Percentiles rank a stretch among this genome's conserved stretches.
phyloP scores from a whole-genome alignment of 108 stramenopile species.

The Phaeodactylum tricornutum region DNA sequence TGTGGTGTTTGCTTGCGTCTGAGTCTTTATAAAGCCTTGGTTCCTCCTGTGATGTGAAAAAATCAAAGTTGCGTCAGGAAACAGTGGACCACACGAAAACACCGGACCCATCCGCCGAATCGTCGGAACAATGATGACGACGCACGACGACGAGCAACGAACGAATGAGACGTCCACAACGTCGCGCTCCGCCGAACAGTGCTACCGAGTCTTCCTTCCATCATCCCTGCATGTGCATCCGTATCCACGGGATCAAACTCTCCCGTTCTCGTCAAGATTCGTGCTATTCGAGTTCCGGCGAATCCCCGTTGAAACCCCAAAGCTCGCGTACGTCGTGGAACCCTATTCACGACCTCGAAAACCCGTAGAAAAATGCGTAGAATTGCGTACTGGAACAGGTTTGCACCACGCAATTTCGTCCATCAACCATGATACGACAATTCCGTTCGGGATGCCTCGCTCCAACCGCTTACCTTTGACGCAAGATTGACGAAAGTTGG shows the following conservation, averaged over 20 bases:
- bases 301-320: too few relatives aligned
- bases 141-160: not conserved
- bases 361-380: not conserved
- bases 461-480: slow-evolving; percentile 5
- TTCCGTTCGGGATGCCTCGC: not conserved
- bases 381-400: not conserved
- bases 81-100: not conserved
- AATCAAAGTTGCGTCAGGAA: too few relatives aligned
- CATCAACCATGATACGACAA: not conserved
- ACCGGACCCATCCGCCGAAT: not conserved
- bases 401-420: not conserved
- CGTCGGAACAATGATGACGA: not conserved
- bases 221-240: too few relatives aligned
- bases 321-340: too few relatives aligned
- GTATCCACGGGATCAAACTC: too few relatives aligned
- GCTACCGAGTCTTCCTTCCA: not conserved
- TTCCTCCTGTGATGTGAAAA: slow-evolving; percentile 3
- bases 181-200: not conserved
- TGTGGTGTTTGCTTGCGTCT: too few relatives aligned
- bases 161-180: not conserved
- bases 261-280: too few relatives aligned
- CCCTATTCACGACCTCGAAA: not conserved
- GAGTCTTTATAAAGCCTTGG: too few relatives aligned
- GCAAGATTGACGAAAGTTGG: slow-evolving; percentile 3
- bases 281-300: too few relatives aligned